Evolutionary conservation across 164 flowering plant genomes (phyloP).

Genomic region (Buxus sempervirens): DNA sequence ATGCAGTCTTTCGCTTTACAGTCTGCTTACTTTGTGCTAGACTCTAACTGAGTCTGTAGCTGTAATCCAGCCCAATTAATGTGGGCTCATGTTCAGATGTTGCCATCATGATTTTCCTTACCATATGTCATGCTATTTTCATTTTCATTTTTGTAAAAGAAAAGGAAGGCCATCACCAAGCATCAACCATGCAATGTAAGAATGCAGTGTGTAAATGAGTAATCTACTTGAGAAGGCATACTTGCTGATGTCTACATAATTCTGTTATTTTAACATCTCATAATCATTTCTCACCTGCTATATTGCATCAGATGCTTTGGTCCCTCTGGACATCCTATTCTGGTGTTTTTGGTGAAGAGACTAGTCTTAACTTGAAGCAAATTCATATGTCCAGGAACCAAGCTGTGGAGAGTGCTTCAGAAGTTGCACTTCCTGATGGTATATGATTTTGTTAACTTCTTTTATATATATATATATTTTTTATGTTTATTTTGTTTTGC

Average conservation of each 20-base stretch:
- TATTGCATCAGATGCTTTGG: slow-evolving; percentile 54
- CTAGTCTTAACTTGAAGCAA: slow-evolving; percentile 22
- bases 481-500: slow-evolving; percentile 9
- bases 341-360: slow-evolving; percentile 25
- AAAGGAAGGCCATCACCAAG: not conserved
- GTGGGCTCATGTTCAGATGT: not conserved
- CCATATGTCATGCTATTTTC: not conserved
- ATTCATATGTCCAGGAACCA: slow-evolving; percentile 25
- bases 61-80: not conserved
- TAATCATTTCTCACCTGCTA: slow-evolving; percentile 8
- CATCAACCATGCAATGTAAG: not conserved
- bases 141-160: not conserved
- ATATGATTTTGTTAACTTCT: slow-evolving; percentile 8
- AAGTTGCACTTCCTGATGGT: slow-evolving; percentile 67
- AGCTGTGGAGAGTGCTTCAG: slow-evolving; percentile 27
- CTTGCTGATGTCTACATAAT: not conserved
- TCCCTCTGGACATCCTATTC: slow-evolving; percentile 47
- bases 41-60: not conserved
- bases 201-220: too few relatives aligned
- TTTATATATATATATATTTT: too few relatives aligned
- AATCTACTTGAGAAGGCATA: not conserved
- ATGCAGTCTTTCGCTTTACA: too few relatives aligned
- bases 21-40: not conserved
- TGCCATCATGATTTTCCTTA: not conserved
- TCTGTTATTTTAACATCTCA: not conserved